phyloP scores from a whole-genome alignment of 495 filamentous ascomycete genomes.

The Neurospora tetrasperma region DNA sequence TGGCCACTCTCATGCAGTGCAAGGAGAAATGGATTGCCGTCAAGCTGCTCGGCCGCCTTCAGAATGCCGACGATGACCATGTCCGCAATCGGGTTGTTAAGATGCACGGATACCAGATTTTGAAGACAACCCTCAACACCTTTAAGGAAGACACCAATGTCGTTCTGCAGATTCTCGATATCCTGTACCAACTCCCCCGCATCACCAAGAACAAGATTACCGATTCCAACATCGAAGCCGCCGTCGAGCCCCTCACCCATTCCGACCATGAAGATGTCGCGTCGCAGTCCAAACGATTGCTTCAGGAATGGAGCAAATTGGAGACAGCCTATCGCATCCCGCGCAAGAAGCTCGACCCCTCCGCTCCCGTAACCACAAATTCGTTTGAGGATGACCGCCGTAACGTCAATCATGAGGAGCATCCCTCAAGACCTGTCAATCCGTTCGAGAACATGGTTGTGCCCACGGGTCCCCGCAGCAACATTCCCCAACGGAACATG shows the following conservation, averaged over 20 bases:
- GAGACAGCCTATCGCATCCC: constrained; percentile 94
- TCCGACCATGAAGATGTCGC: constrained; percentile 67
- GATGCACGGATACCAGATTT: constrained; percentile 94
- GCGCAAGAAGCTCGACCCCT: constrained; percentile 49
- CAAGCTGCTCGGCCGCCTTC: constrained; percentile 83
- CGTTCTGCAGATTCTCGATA: constrained; percentile 78
- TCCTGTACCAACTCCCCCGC: constrained; percentile 79
- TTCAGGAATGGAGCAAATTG: constrained; percentile 81
- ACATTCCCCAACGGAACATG: constrained; percentile 49
- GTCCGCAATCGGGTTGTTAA: constrained; percentile 82
- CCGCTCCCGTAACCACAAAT: constrained; percentile 31
- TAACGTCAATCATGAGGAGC: constrained; percentile 51
- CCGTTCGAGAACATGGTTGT: constrained; percentile 27
- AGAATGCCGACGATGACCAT: constrained; percentile 79
- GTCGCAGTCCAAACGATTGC: constrained; percentile 54
- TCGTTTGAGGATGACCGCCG: constrained; percentile 57
- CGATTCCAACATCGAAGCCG: constrained; percentile 88
- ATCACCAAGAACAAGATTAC: constrained; percentile 95
- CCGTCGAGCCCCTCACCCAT: constrained; percentile 57
- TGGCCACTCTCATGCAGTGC: constrained; percentile 97
- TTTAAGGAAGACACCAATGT: constrained; percentile 87
- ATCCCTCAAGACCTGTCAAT: constrained; percentile 13
- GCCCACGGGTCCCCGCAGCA: constrained; percentile 59
- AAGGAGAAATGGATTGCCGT: constrained; percentile 99
- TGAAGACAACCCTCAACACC: constrained; percentile 71